These are phyloP conservation scores for Clathrospora elynae DNA, from an alignment of 2,329 filamentous ascomycete species.

Conservation along the genomic window DNA sequence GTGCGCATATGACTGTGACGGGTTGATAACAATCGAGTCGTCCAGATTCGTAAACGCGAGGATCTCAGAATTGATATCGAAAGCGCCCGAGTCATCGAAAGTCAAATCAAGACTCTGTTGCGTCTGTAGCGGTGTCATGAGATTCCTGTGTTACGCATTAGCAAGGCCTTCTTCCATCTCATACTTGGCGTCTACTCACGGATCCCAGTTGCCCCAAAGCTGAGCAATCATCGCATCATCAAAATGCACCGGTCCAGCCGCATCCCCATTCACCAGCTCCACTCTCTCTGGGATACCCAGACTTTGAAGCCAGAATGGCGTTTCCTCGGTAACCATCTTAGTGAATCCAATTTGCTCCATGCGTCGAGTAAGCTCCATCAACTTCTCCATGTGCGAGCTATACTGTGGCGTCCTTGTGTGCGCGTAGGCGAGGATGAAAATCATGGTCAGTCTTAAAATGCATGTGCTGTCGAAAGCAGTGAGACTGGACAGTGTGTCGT, in stretches of 20 bases:
- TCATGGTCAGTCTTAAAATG: slow-evolving; percentile 40
- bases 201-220: slow-evolving; percentile 40
- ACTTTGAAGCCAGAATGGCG: slow-evolving; percentile 38
- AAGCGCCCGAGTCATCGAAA: slow-evolving; percentile 40
- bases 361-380: slow-evolving; percentile 26
- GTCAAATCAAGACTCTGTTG: slow-evolving; percentile 42
- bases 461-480: slow-evolving; percentile 47
- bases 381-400: slow-evolving; percentile 33
- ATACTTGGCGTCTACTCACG: slow-evolving; percentile 25
- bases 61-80: slow-evolving; percentile 40
- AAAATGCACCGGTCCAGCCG: slow-evolving; percentile 24
- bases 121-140: slow-evolving; percentile 42
- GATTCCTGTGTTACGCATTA: slow-evolving; percentile 27
- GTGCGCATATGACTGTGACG: slow-evolving; percentile 25
- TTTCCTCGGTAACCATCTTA: slow-evolving; percentile 44
- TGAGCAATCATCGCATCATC: slow-evolving; percentile 39
- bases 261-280: slow-evolving; percentile 2
- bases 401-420: slow-evolving; percentile 38
- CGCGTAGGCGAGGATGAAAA: slow-evolving; percentile 44
- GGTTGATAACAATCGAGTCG: slow-evolving; percentile 39
- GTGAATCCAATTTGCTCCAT: slow-evolving; percentile 46
- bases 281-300: slow-evolving; percentile 34
- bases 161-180: background rate
- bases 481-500: slow-evolving; percentile 36
- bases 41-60: slow-evolving; percentile 40